Evolutionary conservation across 2,329 filamentous ascomycete species (phyloP), one percentile per base, ranked within the genome.

Genomic region (Teratosphaeria epicoccoides): DNA sequence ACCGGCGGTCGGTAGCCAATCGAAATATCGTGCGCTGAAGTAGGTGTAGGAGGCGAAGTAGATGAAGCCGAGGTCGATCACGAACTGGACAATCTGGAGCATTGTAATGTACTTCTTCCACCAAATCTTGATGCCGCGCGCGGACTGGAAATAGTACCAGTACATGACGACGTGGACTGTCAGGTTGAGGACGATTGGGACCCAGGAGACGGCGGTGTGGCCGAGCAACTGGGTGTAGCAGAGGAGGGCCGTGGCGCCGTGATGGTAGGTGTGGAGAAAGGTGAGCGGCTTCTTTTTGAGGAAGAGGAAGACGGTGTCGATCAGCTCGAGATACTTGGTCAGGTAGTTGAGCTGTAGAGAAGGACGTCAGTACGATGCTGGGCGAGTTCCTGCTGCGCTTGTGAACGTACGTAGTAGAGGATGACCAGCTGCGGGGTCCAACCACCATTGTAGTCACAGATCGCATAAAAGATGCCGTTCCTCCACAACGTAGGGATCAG

Each of bases 71-170:
- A 97, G 85, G 73, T 96, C 91, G 71, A 97, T 91, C 70, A 97
- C 81, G 75, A 97, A 97, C 71, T 97, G 91, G 65, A 87, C 82
- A 72, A 97, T 97, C 75, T 97, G 91, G 67, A 96, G 85, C 68
- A 90, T 87, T 63, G 91, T 97, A 69, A 97, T 94, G 85, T 91
- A 97, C 76, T 96, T 88, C 85, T 97, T 97, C 91, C 91, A 97
- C 90, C 90, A 96, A 74, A 96, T 93, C 66, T 84, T 85, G 71
- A 97, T 82, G 62, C 93, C 93, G 63, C 91, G 89, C 51, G 91
- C 90, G 67, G 88, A 91, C 80, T 97, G 91, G 84, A 97, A 97
- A 82, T 97, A 97, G 83, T 97, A 97, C 90, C 90, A 96, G 84
- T 97, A 97, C 91, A 97, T 97, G 69, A 96, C 87, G 53, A 97